Conservation (phyloP, 306 rosid species). For the Pyrus betulifolia region DNA sequence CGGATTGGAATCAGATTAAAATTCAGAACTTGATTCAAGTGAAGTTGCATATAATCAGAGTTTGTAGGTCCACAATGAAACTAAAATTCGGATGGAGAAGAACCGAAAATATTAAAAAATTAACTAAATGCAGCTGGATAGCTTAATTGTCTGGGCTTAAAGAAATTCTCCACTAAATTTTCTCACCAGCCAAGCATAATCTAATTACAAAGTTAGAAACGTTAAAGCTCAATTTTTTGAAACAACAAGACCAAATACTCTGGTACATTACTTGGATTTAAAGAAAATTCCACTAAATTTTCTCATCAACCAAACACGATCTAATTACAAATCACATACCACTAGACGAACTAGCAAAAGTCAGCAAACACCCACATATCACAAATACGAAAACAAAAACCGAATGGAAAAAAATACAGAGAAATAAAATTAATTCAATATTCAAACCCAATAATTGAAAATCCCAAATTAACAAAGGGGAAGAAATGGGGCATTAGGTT, state of each 20-base stretch:
- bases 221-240: neutral
- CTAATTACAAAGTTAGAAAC: neutral
- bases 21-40: neutral
- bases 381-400: neutral
- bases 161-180: neutral
- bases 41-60: neutral
- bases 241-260: neutral
- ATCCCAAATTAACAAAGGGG: neutral
- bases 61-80: neutral
- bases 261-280: neutral
- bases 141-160: neutral
- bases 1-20: neutral
- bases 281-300: neutral
- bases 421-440: neutral
- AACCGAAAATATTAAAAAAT: neutral
- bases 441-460: neutral
- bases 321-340: neutral
- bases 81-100: neutral
- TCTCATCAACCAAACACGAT: neutral
- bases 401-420: neutral
- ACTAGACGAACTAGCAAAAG: neutral
- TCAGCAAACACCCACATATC: neutral
- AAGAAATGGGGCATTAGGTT: neutral
- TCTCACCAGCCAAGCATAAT: neutral
- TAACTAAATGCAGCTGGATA: neutral